A percentile compares a stretch with the other conserved stretches of the same genome.
Conservation (phyloP, 352 stramenopile species). For the Pythium rishiriense region DNA sequence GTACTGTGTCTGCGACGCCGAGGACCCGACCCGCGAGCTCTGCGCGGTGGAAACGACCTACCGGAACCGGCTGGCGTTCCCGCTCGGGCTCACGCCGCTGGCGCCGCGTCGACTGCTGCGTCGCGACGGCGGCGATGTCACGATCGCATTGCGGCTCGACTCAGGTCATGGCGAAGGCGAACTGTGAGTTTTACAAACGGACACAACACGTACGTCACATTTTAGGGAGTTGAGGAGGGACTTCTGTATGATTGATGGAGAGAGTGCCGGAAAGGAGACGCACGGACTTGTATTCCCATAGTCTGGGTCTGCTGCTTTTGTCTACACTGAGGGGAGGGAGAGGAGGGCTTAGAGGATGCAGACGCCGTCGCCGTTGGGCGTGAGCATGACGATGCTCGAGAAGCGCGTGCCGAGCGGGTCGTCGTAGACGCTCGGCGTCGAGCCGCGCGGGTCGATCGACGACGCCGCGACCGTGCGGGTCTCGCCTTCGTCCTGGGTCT, state of each 20-base stretch:
- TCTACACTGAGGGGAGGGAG: no score
- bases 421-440: slow-evolving; percentile 67
- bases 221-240: not conserved
- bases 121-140: slow-evolving; percentile 45
- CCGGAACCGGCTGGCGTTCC: slow-evolving; percentile 59
- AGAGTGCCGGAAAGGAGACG: not conserved
- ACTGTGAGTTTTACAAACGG: slow-evolving; percentile 11
- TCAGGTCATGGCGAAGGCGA: slow-evolving; percentile 7
- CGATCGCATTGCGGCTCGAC: slow-evolving; percentile 32
- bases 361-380: slow-evolving; percentile 74
- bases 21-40: slow-evolving; percentile 63
- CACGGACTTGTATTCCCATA: not conserved
- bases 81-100: slow-evolving; percentile 57
- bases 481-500: slow-evolving; percentile 28
- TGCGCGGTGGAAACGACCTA: slow-evolving; percentile 61
- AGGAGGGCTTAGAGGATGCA: slow-evolving; percentile 72
- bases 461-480: slow-evolving; percentile 39
- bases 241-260: not conserved
- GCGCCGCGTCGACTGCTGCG: slow-evolving; percentile 47
- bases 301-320: no score
- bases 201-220: slow-evolving; percentile 9
- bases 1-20: slow-evolving; percentile 71
- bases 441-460: slow-evolving; percentile 41
- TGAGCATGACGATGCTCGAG: slow-evolving; percentile 89
- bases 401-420: slow-evolving; percentile 76